Evolutionary conservation across 805 yeast species (phyloP).

Genomic region (Dipodascopsis uninucleata): DNA sequence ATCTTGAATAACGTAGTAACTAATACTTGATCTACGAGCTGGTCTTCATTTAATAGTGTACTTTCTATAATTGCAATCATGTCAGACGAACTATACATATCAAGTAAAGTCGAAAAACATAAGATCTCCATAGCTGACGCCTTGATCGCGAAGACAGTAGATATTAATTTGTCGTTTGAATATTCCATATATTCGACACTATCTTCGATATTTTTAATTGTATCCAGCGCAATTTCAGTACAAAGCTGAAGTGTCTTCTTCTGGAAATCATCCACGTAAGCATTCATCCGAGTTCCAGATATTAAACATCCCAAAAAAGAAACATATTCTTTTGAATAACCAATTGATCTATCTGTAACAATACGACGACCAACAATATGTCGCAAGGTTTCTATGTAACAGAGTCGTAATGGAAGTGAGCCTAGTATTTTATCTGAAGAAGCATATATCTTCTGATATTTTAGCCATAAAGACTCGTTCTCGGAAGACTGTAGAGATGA

Average conservation of each 20-base stretch:
- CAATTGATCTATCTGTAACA: constrained; percentile 29
- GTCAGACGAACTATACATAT: constrained; percentile 43
- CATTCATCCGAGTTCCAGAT: background rate
- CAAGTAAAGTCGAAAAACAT: constrained; percentile 51
- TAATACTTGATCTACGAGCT: constrained; percentile 51
- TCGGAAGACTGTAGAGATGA: constrained; percentile 12
- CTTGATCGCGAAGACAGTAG: constrained; percentile 53
- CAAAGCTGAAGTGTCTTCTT: constrained; percentile 14
- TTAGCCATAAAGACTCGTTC: constrained; percentile 7
- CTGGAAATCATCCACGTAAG: constrained; percentile 1
- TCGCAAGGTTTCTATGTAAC: constrained; percentile 22
- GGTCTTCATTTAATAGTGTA: constrained; percentile 51
- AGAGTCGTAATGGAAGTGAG: constrained; percentile 31
- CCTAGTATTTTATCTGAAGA: constrained; percentile 28
- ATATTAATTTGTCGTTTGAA: constrained; percentile 47
- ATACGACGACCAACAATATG: constrained; percentile 33
- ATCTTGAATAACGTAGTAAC: constrained; percentile 51
- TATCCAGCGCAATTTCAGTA: constrained; percentile 35
- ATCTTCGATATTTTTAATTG: constrained; percentile 50
- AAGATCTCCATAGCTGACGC: constrained; percentile 57
- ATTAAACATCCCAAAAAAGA: constrained; percentile 15
- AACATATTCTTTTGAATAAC: constrained; percentile 1
- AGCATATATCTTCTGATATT: constrained; percentile 14
- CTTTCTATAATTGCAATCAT: constrained; percentile 48
- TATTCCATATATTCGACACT: constrained; percentile 56